Evolutionary conservation across 768 basidiomycete species (phyloP), one percentile per base, ranked within the genome.

Genomic region (Mrakia hoshinonis): DNA sequence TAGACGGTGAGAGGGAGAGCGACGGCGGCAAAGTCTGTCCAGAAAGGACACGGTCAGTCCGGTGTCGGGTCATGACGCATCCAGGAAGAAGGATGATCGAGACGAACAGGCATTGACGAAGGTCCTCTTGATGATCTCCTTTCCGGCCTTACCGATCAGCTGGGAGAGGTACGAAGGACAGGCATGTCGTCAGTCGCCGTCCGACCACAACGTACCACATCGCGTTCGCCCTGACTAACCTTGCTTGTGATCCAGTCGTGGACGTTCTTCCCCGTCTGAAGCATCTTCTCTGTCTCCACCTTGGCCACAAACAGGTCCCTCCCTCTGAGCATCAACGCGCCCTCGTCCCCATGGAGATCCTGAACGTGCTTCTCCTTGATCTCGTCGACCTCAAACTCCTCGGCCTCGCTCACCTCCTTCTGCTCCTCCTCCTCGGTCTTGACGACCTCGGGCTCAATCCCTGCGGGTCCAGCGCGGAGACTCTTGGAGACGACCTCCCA

Each of bases 111-210:
- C 82, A 3, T 78, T 78, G 34, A 83, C 75, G 0, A 81, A 78
- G 0, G 82, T 83, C 11, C 80, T 76, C 74, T 83, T 82, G 77
- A 83, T 79, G 68, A 83, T 76, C 72, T 83, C 79, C 24, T 72
- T 73, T 67, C 78, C 78, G 26, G 78, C 74, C 69, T 77, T 75
- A 2, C 76, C 75, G 46, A 79, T 77, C 20, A 82, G 64, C 72
- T 79, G 75, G 70, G 20, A 70, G 75, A 39, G 72, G 67, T 13
- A 51, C 13, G 24, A 76, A 55, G 11, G 75, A 61, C 4, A 31
- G 20, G 20, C 6, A 43, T n/a, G n/a, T n/a, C n/a, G n/a, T 55
- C 29, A 55, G 54, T 31, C n/a, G 13, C 18, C 51, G n/a, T 24
- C 13, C 6, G 10, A 26, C 7, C 4, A 10, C n/a, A 22, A 11